phyloP scores from a whole-genome alignment of 345 rosid genomes.

The Abelmoschus esculentus region DNA sequence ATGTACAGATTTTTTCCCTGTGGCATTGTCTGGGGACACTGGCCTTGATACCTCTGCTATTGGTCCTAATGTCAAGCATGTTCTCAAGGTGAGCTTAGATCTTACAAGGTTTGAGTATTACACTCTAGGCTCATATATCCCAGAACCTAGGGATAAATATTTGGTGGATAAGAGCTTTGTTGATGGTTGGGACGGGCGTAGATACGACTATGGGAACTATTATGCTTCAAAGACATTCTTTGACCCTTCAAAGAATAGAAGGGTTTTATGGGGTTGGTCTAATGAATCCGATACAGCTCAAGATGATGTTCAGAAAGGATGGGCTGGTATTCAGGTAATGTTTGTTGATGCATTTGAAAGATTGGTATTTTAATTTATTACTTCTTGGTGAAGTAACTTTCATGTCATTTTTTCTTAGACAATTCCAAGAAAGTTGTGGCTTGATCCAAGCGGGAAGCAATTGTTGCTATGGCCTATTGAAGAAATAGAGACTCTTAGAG shows the following conservation, averaged over 20 bases:
- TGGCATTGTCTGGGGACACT: slow-evolving; percentile 19
- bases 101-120: slow-evolving; percentile 66
- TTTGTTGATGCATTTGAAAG: neutral
- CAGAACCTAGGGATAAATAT: slow-evolving; percentile 31
- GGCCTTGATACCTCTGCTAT: slow-evolving; percentile 39
- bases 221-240: slow-evolving; percentile 4
- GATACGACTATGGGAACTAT: neutral
- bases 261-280: slow-evolving; percentile 5
- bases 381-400: neutral
- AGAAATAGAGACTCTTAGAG: slow-evolving; percentile 55
- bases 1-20: slow-evolving; percentile 82
- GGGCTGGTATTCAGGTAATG: slow-evolving; percentile 83
- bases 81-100: slow-evolving; percentile 71
- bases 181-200: slow-evolving; percentile 56
- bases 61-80: slow-evolving; percentile 36
- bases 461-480: slow-evolving; percentile 66
- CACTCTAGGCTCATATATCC: slow-evolving; percentile 47
- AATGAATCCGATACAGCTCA: neutral
- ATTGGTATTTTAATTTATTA: neutral
- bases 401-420: neutral
- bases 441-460: slow-evolving; percentile 49
- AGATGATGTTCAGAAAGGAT: slow-evolving; percentile 2
- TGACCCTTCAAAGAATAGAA: slow-evolving; percentile 1
- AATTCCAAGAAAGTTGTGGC: slow-evolving; percentile 67
- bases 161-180: slow-evolving; percentile 34